These are phyloP conservation scores for Diaporthe humulicola DNA, from an alignment of 2,329 filamentous ascomycete species.

Conservation along the genomic window DNA sequence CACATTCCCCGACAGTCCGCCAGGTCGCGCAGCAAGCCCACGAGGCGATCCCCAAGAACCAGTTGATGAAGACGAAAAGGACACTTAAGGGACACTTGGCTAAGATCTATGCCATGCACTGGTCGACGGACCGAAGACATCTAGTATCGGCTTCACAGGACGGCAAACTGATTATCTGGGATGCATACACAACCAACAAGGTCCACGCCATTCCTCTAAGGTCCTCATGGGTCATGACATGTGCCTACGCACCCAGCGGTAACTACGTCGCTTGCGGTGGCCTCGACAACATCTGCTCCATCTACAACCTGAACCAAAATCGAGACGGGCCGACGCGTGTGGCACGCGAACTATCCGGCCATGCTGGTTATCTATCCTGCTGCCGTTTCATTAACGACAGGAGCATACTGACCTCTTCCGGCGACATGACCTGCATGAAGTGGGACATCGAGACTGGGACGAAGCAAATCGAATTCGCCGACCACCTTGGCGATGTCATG, in stretches of 20 bases:
- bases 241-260: slow-evolving; percentile 96
- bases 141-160: slow-evolving; percentile 98
- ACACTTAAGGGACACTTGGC: slow-evolving; percentile 97
- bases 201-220: slow-evolving; percentile 97
- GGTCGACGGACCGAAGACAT: slow-evolving; percentile 98
- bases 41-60: slow-evolving; percentile 90
- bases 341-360: slow-evolving; percentile 93
- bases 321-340: slow-evolving; percentile 97
- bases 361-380: slow-evolving; percentile 97
- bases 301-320: slow-evolving; percentile 96
- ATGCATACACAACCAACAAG: slow-evolving; percentile 99
- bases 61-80: slow-evolving; percentile 96
- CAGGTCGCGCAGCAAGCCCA: slow-evolving; percentile 93
- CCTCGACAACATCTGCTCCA: slow-evolving; percentile 99
- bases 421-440: slow-evolving; percentile 99
- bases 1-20: slow-evolving; percentile 74
- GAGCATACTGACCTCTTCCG: slow-evolving; percentile 96
- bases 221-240: slow-evolving; percentile 99
- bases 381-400: slow-evolving; percentile 99
- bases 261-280: slow-evolving; percentile 99
- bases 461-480: slow-evolving; percentile 97
- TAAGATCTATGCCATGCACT: slow-evolving; percentile 99
- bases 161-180: slow-evolving; percentile 99
- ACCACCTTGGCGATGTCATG: slow-evolving; percentile 99
- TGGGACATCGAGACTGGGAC: slow-evolving; percentile 99